A percentile compares a stretch with the other conserved stretches of the same genome.
These are phyloP conservation scores for Vitis labrusca DNA, from an alignment of 164 flowering plant species.

Conservation along the genomic window DNA sequence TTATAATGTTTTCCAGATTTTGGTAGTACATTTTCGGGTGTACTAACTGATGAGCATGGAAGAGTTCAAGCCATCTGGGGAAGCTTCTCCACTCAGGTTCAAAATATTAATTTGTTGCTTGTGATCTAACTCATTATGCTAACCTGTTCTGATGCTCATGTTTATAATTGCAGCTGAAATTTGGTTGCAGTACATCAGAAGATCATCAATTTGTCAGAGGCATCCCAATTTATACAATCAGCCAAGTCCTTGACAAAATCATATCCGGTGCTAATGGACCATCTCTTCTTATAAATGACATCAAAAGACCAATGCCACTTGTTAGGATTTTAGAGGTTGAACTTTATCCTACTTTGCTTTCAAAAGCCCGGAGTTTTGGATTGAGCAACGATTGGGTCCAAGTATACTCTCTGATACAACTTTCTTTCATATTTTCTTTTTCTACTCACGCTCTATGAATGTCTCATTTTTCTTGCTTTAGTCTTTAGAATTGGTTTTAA, in stretches of 20 bases:
- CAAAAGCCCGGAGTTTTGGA: constrained; percentile 96
- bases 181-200: constrained; percentile 71
- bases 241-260: constrained; percentile 79
- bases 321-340: constrained; percentile 85
- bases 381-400: constrained; percentile 83
- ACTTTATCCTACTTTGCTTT: constrained; percentile 89
- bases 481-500: background rate
- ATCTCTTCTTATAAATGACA: constrained; percentile 74
- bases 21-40: constrained; percentile 94
- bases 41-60: constrained; percentile 84
- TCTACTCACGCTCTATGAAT: too few relatives aligned
- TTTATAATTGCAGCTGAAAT: constrained; percentile 65
- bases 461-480: background rate
- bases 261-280: constrained; percentile 68
- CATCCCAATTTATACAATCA: constrained; percentile 73
- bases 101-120: constrained; percentile 1
- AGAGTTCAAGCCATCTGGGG: constrained; percentile 94
- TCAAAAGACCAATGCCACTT: constrained; percentile 84
- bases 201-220: constrained; percentile 97
- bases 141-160: constrained; percentile 4
- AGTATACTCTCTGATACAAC: constrained; percentile 32
- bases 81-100: constrained; percentile 96
- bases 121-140: constrained; percentile 1
- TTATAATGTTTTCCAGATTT: constrained; percentile 56
- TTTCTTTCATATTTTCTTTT: background rate